Evolutionary conservation across 805 yeast genomes (phyloP), one percentile per base, ranked within the genome.

Genomic region (Candida manassasensis): DNA sequence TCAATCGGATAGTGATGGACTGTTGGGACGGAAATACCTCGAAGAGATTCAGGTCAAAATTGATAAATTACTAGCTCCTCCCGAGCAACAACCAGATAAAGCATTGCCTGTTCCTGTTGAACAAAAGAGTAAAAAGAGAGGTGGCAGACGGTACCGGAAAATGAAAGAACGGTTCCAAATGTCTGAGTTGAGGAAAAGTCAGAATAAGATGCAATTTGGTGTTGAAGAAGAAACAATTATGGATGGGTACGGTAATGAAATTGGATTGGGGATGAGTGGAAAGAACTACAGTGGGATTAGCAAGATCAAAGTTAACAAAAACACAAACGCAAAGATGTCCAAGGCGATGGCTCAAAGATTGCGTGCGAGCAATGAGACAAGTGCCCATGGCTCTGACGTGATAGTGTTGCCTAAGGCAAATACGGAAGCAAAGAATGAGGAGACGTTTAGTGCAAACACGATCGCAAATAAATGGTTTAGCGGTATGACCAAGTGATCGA

Each of bases 131-230:
- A 85, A 86, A 59, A 84, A 81, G 47, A 69, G 98, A 48, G 97
- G 94, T 2, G 98, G 98, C 1, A 67, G 79, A 44, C 63, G 90
- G 37, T 71, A 83, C 46, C 69, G 95, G 34, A 88, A 87, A 57
- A 73, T 77, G 63, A 87, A 85, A 55, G 84, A 87, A 52, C 79
- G 84, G 50, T 80, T 82, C 59, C 81, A 80, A 49, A 72, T 84
- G 71, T 81, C 95, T 0, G 95, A 88, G 36, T 54, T 84, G 29
- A 79, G 88, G 22, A 81, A 78, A 44, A 83, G 95, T 3, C 95
- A 86, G 49, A 88, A 90, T 53, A 75, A 84, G 50, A 72, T 89
- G 76, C 82, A 71, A 27, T 89, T 90, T 61, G 96, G 95, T 5
- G 73, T 79, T 47, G 67, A 71, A 42, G 96, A 86, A 51, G 76